Evolutionary conservation across 768 basidiomycete genomes (phyloP).

Genomic region (Auriscalpium microsporum): DNA sequence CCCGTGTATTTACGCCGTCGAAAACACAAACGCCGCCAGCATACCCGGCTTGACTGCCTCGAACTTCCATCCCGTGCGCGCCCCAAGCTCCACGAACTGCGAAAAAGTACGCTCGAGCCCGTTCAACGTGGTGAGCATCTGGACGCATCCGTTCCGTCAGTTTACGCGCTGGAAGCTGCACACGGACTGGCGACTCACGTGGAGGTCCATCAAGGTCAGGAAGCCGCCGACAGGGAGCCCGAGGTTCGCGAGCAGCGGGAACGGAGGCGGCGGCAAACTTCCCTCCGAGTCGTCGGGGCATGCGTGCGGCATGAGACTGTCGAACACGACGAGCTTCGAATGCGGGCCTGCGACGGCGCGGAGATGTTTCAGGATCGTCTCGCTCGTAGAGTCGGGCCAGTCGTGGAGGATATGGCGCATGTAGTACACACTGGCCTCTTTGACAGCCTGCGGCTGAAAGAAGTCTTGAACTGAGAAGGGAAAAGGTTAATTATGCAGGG

Average conservation of each 20-base stretch:
- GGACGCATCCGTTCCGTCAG: neutral
- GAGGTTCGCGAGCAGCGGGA: conserved; percentile 7
- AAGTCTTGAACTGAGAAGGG: neutral
- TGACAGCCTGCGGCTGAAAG: conserved; percentile 14
- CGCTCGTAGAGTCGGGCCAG: conserved; percentile 14
- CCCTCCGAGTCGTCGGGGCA: neutral
- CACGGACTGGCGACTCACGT: neutral
- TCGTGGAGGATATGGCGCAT: conserved; percentile 19
- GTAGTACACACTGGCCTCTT: conserved; percentile 17
- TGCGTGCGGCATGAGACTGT: conserved; percentile 14
- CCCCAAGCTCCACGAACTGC: conserved; percentile 16
- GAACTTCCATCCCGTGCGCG: no score
- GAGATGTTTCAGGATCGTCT: conserved; percentile 15
- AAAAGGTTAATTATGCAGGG: no score
- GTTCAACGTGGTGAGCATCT: conserved; percentile 8
- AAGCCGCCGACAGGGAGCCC: neutral
- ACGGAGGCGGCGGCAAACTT: neutral
- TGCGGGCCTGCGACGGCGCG: conserved; percentile 13
- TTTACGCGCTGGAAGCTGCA: neutral
- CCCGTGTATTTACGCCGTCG: neutral
- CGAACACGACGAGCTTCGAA: conserved; percentile 19
- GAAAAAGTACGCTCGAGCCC: conserved; percentile 22
- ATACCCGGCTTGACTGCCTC: neutral
- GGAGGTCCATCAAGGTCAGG: conserved; percentile 1
- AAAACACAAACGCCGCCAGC: neutral